phyloP scores from a whole-genome alignment of 148 eudicot species.

The Talinum fruticosum region DNA sequence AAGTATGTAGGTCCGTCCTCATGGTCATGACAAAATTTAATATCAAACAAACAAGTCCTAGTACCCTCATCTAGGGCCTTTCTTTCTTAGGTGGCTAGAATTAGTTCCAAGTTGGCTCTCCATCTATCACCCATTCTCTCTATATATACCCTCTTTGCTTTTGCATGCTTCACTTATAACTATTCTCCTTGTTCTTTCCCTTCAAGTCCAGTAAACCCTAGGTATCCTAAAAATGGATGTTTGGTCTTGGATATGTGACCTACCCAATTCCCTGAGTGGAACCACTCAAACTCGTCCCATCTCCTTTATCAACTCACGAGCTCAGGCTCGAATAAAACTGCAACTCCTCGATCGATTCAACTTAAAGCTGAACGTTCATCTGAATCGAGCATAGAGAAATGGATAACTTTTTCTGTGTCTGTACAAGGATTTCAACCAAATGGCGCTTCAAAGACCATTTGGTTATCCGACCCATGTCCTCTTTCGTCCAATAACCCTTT shows the following conservation, averaged over 20 bases:
- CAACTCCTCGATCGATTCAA: conserved; percentile 44
- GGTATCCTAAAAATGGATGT: conserved; percentile 43
- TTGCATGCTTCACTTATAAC: conserved; percentile 4
- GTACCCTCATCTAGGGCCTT: not conserved
- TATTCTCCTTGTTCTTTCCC: not conserved
- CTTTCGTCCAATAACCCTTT: conserved; percentile 55
- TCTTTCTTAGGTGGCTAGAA: conserved; percentile 47
- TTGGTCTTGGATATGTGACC: conserved; percentile 89
- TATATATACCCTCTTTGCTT: conserved; percentile 23
- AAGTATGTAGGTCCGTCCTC: too few relatives aligned
- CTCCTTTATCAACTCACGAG: conserved; percentile 46
- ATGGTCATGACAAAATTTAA: not conserved
- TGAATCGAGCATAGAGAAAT: conserved; percentile 26
- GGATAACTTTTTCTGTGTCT: conserved; percentile 47
- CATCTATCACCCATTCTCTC: conserved; percentile 49
- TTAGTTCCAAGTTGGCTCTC: conserved; percentile 51
- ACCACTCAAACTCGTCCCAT: conserved; percentile 44
- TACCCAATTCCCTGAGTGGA: conserved; percentile 58
- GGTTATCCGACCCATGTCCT: conserved; percentile 68
- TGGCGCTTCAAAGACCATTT: conserved; percentile 32
- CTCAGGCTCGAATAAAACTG: conserved; percentile 13
- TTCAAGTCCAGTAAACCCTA: not conserved
- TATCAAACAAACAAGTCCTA: not conserved
- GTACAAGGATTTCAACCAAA: conserved; percentile 35
- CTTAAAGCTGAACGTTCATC: conserved; percentile 51